These are phyloP conservation scores for Fusarium heterosporum DNA, from an alignment of 2,329 filamentous ascomycete species.

Conservation along the genomic window DNA sequence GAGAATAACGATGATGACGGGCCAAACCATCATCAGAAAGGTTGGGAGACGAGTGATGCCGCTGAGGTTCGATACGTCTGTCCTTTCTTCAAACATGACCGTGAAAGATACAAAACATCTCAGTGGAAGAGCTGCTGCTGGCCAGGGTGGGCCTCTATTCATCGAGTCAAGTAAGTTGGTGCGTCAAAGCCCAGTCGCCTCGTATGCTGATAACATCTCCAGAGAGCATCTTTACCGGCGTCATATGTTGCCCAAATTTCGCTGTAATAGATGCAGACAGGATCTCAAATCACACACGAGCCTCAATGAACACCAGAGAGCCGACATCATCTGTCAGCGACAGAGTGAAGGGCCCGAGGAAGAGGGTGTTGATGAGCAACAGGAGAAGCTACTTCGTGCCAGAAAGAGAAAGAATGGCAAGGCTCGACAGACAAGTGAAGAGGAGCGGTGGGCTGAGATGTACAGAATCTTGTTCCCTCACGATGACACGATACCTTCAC, in stretches of 20 bases:
- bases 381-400: neutral
- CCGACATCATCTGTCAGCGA: neutral
- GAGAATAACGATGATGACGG: no score
- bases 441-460: conserved; percentile 3
- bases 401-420: neutral
- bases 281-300: neutral
- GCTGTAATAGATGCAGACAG: conserved; percentile 7
- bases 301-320: neutral
- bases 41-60: neutral
- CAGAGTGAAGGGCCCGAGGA: neutral
- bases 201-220: neutral
- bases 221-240: conserved; percentile 10
- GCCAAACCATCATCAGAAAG: neutral
- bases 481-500: neutral
- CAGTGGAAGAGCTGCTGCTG: conserved; percentile 6
- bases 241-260: neutral
- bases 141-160: neutral
- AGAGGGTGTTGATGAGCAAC: neutral
- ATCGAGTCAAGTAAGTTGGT: conserved; percentile 6
- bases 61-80: neutral
- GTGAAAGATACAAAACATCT: neutral
- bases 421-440: neutral
- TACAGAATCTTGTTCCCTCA: conserved; percentile 10
- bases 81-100: conserved; percentile 8
- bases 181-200: neutral